phyloP scores from a whole-genome alignment of 768 basidiomycete species.

The Phanerodontia chrysosporium region DNA sequence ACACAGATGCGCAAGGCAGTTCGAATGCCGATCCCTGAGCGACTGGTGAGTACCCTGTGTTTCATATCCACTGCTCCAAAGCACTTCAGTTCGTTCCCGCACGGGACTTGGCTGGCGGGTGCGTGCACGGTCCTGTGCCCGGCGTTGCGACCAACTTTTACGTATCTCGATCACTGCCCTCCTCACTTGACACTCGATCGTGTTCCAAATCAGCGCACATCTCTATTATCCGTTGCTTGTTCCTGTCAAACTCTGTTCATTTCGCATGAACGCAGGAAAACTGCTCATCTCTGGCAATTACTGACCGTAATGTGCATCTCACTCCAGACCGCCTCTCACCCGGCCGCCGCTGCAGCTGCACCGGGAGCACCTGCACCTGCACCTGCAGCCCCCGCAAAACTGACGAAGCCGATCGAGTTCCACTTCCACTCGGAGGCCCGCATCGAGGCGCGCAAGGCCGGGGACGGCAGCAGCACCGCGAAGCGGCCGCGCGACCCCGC shows the following conservation, averaged over 20 bases:
- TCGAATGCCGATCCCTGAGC: slow-evolving; percentile 24
- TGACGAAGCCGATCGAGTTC: slow-evolving; percentile 42
- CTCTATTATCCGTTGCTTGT: background rate
- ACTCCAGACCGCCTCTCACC: slow-evolving; percentile 3
- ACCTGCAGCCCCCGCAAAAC: too few relatives aligned
- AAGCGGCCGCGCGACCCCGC: slow-evolving; percentile 12
- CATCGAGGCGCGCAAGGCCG: slow-evolving; percentile 40
- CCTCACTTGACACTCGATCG: background rate
- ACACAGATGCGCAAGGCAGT: slow-evolving; percentile 8
- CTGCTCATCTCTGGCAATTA: background rate
- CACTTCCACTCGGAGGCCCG: slow-evolving; percentile 49
- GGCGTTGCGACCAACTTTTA: background rate
- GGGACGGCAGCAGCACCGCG: slow-evolving; percentile 9
- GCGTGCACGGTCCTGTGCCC: slow-evolving; percentile 20
- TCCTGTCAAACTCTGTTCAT: background rate
- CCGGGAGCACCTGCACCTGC: too few relatives aligned
- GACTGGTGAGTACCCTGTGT: slow-evolving; percentile 26
- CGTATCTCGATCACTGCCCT: background rate
- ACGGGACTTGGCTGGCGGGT: background rate
- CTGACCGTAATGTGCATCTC: background rate
- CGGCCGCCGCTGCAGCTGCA: slow-evolving; percentile 3
- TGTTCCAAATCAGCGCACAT: background rate
- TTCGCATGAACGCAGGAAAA: background rate
- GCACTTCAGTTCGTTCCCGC: slow-evolving; percentile 12
- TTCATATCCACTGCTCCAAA: slow-evolving; percentile 19